Evolutionary conservation across 78 protist species (phyloP).

Genomic region (Isochrysis galbana): DNA sequence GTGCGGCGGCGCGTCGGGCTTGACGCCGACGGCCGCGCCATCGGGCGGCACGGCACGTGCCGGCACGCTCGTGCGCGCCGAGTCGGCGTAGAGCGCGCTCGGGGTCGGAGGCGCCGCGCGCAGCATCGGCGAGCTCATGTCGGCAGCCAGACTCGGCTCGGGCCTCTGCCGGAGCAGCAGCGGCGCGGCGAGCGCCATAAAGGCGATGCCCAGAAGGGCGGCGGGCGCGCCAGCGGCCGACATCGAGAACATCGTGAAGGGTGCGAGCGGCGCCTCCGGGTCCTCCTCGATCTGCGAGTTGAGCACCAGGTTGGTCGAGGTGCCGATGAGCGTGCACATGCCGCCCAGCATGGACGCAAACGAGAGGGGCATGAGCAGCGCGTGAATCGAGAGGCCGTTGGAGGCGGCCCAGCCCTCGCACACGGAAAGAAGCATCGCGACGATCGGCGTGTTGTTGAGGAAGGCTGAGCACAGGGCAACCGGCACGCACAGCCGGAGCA

Average conservation of each 20-base stretch:
- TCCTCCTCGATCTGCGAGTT: background rate
- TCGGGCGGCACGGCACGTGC: too few relatives aligned
- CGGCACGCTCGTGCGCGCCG: too few relatives aligned
- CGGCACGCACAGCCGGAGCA: background rate
- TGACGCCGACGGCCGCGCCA: too few relatives aligned
- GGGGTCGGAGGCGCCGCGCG: too few relatives aligned
- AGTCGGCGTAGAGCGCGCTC: too few relatives aligned
- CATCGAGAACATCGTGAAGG: background rate
- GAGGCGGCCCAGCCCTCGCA: background rate
- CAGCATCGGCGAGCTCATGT: too few relatives aligned
- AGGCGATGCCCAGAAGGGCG: background rate
- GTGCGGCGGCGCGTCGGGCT: too few relatives aligned
- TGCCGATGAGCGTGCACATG: conserved; percentile 42
- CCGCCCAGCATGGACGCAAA: conserved; percentile 34
- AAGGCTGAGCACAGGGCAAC: background rate
- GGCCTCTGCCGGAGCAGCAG: background rate
- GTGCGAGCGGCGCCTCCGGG: background rate
- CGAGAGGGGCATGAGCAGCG: conserved; percentile 41
- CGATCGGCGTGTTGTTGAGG: conserved; percentile 39
- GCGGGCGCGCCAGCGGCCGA: background rate
- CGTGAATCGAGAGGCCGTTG: background rate
- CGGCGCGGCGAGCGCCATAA: background rate
- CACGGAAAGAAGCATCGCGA: background rate
- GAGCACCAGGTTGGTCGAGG: conserved; percentile 39
- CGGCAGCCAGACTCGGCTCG: too few relatives aligned